Evolutionary conservation across 1,284 basidiomycete species (phyloP).

Genomic region (Marasmius tenuissimus): DNA sequence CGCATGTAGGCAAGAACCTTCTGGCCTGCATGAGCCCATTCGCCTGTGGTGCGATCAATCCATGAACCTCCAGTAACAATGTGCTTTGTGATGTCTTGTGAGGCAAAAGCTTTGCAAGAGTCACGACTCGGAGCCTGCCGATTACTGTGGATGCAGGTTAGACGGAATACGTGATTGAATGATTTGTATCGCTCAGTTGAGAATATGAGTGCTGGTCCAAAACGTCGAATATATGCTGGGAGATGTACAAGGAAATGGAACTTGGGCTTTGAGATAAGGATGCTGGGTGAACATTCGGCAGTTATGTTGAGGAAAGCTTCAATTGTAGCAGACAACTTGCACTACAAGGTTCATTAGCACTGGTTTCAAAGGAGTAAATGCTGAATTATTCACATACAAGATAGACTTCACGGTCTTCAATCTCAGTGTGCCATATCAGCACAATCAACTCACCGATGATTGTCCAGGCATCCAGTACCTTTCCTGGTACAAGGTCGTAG

Average conservation of each 20-base stretch:
- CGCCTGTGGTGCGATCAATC: neutral
- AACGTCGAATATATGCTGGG: constrained; percentile 18
- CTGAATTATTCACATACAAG: constrained; percentile 4
- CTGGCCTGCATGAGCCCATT: neutral
- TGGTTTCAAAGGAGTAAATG: neutral
- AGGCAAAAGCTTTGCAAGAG: neutral
- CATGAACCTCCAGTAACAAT: neutral
- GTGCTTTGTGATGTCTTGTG: neutral
- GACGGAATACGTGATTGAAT: constrained; percentile 17
- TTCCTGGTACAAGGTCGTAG: constrained; percentile 16
- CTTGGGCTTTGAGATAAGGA: constrained; percentile 22
- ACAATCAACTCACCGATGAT: constrained; percentile 15
- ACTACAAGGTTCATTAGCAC: constrained; percentile 3
- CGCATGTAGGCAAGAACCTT: neutral
- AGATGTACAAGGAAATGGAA: constrained; percentile 22
- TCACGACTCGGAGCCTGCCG: constrained; percentile 20
- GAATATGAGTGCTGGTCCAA: constrained; percentile 20
- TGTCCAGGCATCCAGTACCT: constrained; percentile 15
- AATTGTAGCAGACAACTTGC: constrained; percentile 10
- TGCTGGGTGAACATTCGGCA: constrained; percentile 13
- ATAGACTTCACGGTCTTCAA: constrained; percentile 16
- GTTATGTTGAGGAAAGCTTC: constrained; percentile 17
- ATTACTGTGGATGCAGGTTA: constrained; percentile 16
- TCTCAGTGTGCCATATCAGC: constrained; percentile 24
- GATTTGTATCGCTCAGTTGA: constrained; percentile 18